Percentiles rank a stretch among this genome's conserved stretches.
Evolutionary conservation across 176 grass and related monocot species (phyloP).

Genomic region (Phragmites australis): DNA sequence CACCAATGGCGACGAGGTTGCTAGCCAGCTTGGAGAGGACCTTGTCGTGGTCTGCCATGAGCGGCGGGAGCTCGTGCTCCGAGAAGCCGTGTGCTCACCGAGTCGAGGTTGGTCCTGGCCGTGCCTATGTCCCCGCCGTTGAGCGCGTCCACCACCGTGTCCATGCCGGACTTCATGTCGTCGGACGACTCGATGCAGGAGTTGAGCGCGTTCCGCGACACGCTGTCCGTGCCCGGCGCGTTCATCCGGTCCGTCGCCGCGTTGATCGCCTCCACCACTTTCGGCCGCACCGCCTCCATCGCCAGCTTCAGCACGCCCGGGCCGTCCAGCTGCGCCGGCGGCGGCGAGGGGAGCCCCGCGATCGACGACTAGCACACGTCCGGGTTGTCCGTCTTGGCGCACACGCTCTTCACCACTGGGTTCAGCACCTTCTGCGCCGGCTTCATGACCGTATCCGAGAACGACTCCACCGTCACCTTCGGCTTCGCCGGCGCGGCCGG

Average conservation of each 20-base stretch:
- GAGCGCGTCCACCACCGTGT: constrained; percentile 33
- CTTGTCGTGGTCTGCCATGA: constrained; percentile 37
- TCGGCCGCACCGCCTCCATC: constrained; percentile 44
- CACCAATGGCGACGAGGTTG: constrained; percentile 56
- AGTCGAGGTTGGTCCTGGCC: constrained; percentile 36
- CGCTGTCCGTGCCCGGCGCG: background rate
- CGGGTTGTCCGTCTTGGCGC: constrained; percentile 34
- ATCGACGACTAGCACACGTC: constrained; percentile 48
- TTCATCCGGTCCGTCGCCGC: constrained; percentile 5
- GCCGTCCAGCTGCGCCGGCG: constrained; percentile 1
- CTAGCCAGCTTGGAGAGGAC: constrained; percentile 44
- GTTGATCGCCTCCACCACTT: constrained; percentile 11
- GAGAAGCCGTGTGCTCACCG: constrained; percentile 44
- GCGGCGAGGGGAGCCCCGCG: background rate
- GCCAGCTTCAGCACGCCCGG: constrained; percentile 40
- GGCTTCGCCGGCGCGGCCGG: too few species aligned
- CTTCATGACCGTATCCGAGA: background rate
- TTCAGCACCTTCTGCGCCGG: background rate
- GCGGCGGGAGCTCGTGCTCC: constrained; percentile 11
- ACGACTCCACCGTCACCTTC: background rate
- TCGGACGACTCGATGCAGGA: constrained; percentile 50
- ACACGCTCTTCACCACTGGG: constrained; percentile 33
- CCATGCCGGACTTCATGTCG: constrained; percentile 36
- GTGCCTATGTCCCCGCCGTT: constrained; percentile 33
- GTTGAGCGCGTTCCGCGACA: background rate